Evolutionary conservation across 805 yeast genomes (phyloP).

Genomic region (Priceomyces carsonii): DNA sequence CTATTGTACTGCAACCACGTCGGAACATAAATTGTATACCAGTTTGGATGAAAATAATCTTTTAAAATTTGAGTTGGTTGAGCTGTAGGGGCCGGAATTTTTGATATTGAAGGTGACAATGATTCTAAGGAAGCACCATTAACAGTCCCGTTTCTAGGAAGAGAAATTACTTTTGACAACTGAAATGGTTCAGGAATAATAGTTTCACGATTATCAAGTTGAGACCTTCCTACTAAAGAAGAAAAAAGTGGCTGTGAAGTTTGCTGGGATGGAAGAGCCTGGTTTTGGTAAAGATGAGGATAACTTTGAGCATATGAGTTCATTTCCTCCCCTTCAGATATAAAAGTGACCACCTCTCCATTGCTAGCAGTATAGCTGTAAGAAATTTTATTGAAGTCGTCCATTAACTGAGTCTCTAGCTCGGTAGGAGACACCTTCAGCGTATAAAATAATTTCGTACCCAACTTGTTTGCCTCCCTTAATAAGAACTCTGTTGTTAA

Average conservation of each 20-base stretch:
- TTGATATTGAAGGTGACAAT: conserved; percentile 29
- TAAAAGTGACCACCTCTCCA: conserved; percentile 56
- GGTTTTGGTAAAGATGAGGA: conserved; percentile 37
- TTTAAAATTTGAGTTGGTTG: conserved; percentile 37
- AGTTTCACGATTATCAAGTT: conserved; percentile 72
- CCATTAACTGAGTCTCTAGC: conserved; percentile 45
- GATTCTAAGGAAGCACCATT: conserved; percentile 26
- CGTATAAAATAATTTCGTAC: conserved; percentile 21
- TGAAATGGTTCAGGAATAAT: conserved; percentile 66
- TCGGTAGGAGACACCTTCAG: conserved; percentile 24
- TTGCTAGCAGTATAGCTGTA: conserved; percentile 50
- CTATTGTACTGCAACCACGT: conserved; percentile 40
- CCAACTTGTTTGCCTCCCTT: conserved; percentile 56
- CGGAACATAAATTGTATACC: conserved; percentile 46
- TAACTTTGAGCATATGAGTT: conserved; percentile 13
- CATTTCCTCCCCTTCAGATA: conserved; percentile 34
- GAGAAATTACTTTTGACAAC: conserved; percentile 67
- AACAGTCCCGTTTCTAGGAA: conserved; percentile 18
- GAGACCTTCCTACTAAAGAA: conserved; percentile 66
- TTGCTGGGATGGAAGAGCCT: conserved; percentile 38
- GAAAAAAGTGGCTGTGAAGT: conserved; percentile 79
- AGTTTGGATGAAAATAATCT: conserved; percentile 44
- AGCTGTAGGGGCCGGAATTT: conserved; percentile 34
- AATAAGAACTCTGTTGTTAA: conserved; percentile 62
- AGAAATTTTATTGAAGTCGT: conserved; percentile 63